Conservation (phyloP, 108 stramenopile species). For the Poteriospumella lacustris region DNA sequence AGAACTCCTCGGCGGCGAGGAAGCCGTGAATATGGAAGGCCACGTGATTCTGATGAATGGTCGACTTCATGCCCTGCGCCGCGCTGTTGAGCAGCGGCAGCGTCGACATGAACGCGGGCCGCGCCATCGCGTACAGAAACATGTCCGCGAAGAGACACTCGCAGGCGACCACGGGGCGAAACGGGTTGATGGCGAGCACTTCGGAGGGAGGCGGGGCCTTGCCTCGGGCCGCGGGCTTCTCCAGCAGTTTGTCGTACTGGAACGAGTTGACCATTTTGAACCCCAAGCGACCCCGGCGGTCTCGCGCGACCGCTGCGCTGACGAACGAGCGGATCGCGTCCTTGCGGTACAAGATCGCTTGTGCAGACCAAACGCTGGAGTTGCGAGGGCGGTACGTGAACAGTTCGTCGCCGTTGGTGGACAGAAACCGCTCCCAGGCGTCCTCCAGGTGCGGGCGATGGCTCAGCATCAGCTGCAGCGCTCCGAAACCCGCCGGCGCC, state of each 20-base stretch:
- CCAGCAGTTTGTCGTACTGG: too few species aligned
- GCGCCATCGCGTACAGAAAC: background rate
- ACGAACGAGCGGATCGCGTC: background rate
- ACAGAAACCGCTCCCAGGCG: background rate
- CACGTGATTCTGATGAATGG: background rate
- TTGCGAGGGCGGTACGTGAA: background rate
- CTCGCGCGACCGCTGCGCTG: background rate
- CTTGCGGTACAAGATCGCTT: background rate
- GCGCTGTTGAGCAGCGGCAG: background rate
- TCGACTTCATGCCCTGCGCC: background rate
- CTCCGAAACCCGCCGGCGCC: background rate
- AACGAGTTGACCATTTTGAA: background rate
- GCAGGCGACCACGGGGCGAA: background rate
- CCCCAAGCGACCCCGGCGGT: background rate
- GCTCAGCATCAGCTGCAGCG: background rate
- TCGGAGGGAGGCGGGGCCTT: background rate
- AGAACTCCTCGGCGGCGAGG: background rate
- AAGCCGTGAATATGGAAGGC: background rate
- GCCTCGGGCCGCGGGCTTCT: too few species aligned
- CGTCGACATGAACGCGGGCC: background rate
- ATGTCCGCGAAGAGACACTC: background rate
- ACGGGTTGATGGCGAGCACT: background rate
- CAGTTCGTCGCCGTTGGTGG: background rate
- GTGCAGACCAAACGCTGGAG: background rate
- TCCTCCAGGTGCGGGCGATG: background rate